Base-by-base conservation (phyloP, 1,139 yeast genomes). In the Blastobotrys serpentis region DNA sequence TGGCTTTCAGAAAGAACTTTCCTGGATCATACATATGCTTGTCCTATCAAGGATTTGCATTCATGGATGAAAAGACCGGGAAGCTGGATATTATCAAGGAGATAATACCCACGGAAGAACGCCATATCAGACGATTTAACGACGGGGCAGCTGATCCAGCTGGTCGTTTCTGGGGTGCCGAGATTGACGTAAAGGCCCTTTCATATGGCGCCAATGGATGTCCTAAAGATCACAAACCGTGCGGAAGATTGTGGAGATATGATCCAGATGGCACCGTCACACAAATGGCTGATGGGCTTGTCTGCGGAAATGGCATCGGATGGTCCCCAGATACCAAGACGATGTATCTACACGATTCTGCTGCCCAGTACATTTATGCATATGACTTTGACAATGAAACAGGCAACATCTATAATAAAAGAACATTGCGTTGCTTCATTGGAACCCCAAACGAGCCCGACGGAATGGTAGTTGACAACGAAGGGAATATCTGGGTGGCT, bases 281-380 rank as follows among this genome's bases (percentile, higher is more conserved):
- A 34, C 37, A 33, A 41, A 51, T 61, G 54, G 59, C 48, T 16
- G 50, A 46, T 8, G 65, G 61, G 10, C 47, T 61, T 6, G 63
- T 56, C 14, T 59, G 63, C 41, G 61, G 62, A 17, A 89, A 89
- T 62, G 96, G 96, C 14, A 72, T 89, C 55, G 84, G 84, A 23
- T 89, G 89, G 76, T 70, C 74, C 39, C 65, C 66, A 39, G 77
- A 74, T 48, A 73, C 74, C 6, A 73, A 70, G 33, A 67, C 69
- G 36, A 72, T 86, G 62, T 84, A 74, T 60, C 80, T 88, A 77
- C 85, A 92, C 5, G 95, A 87, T 58, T 82, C 92, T 1, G 67
- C 77, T 38, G 78, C 78, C 7, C 74, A 70, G 55, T 76, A 74
- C 2, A 76, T 86, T 48, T 86, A 81, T 76, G 71, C 73, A 52